Percentiles rank a stretch among this genome's conserved stretches.
phyloP scores from a whole-genome alignment of 306 rosid species.

The Cyamopsis tetragonoloba region DNA sequence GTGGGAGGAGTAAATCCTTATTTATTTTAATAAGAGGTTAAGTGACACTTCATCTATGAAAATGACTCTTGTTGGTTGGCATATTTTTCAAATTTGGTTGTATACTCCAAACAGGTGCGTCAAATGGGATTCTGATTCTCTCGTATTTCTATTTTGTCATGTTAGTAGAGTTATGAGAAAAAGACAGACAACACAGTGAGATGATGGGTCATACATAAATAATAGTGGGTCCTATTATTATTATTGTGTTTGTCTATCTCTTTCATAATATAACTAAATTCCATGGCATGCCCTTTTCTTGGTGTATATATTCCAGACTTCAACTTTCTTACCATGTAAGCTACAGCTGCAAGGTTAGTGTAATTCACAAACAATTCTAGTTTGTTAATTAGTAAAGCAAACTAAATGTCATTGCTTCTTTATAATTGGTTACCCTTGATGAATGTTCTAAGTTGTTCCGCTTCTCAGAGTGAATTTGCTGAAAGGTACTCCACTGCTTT shows the following conservation, averaged over 20 bases:
- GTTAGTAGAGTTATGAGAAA: no score
- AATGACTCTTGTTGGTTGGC: background rate
- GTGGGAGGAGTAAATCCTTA: slow-evolving; percentile 53
- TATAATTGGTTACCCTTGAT: background rate
- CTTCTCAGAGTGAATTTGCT: slow-evolving; percentile 90
- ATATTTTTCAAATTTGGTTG: background rate
- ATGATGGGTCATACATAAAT: no score
- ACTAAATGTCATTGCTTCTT: background rate
- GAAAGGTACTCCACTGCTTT: slow-evolving; percentile 80
- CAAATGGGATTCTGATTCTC: no score
- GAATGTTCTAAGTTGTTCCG: slow-evolving; percentile 50
- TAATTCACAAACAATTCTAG: background rate
- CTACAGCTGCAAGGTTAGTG: slow-evolving; percentile 7
- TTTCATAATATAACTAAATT: no score
- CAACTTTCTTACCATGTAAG: background rate
- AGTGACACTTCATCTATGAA: background rate
- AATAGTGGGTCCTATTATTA: no score
- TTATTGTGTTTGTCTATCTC: no score
- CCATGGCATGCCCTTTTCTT: slow-evolving; percentile 8
- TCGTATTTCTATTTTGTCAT: no score
- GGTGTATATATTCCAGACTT: background rate
- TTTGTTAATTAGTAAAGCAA: background rate
- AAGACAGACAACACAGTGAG: no score
- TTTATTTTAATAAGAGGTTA: slow-evolving; percentile 4
- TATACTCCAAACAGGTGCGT: slow-evolving; percentile 14